Percentiles rank a stretch among this genome's conserved stretches.
Evolutionary conservation across 192 early-diverging fungal species (phyloP).

Genomic region (Radiomyces spectabilis): DNA sequence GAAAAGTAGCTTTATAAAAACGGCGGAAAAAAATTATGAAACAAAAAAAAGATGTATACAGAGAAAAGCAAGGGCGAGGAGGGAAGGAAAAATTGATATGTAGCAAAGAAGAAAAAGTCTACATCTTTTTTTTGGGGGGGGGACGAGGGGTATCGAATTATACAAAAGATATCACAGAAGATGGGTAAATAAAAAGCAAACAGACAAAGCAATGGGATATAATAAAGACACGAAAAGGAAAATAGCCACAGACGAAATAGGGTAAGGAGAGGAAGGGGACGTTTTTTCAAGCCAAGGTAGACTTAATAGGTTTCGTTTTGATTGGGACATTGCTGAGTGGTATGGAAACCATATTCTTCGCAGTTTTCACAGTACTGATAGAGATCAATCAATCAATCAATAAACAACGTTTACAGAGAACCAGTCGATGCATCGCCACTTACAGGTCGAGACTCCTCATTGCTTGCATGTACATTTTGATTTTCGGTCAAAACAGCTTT

Average conservation of each 20-base stretch:
- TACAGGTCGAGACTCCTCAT: constrained; percentile 35
- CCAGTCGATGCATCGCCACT: constrained; percentile 4
- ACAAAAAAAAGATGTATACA: no score
- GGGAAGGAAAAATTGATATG: no score
- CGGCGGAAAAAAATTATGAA: no score
- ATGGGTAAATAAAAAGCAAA: not conserved
- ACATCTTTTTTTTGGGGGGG: no score
- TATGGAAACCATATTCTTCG: constrained; percentile 61
- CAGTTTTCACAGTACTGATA: constrained; percentile 70
- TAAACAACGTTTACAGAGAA: constrained; percentile 1
- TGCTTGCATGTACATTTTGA: no score
- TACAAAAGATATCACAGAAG: not conserved
- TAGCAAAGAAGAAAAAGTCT: no score
- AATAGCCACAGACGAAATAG: not conserved
- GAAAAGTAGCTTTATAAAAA: no score
- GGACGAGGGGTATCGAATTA: not conserved
- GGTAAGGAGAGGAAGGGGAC: no score
- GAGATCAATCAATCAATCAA: constrained; percentile 15
- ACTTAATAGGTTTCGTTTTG: constrained; percentile 60
- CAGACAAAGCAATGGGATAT: not conserved
- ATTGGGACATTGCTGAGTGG: constrained; percentile 66
- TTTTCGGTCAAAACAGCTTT: constrained; percentile 33
- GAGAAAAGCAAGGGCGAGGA: no score
- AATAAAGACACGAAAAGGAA: not conserved
- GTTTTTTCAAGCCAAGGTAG: not conserved